Evolutionary conservation across 1,284 basidiomycete species (phyloP).

Genomic region (Malassezia pachydermatis): DNA sequence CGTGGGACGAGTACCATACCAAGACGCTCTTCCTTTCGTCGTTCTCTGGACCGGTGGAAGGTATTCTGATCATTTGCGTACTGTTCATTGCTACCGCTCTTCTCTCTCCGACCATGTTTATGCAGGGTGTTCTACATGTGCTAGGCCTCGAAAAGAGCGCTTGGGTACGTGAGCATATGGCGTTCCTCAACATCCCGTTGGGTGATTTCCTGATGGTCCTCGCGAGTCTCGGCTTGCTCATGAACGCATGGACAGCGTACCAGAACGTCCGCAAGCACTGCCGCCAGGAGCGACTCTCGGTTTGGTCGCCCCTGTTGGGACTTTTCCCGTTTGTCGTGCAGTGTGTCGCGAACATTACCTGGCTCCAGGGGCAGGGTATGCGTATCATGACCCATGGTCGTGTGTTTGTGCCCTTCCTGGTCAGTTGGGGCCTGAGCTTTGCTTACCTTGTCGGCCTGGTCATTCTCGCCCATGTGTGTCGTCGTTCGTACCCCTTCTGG

Average conservation of each 20-base stretch:
- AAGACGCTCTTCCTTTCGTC: conserved; percentile 56
- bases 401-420: conserved; percentile 72
- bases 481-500: conserved; percentile 71
- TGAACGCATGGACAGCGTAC: conserved; percentile 64
- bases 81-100: conserved; percentile 62
- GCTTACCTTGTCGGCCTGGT: conserved; percentile 68
- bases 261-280: conserved; percentile 27
- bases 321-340: conserved; percentile 71
- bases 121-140: conserved; percentile 60
- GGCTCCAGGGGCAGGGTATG: conserved; percentile 56
- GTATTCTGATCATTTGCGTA: conserved; percentile 72
- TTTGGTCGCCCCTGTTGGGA: conserved; percentile 58
- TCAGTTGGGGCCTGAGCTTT: conserved; percentile 78
- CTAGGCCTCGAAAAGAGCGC: conserved; percentile 55
- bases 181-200: conserved; percentile 59
- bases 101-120: conserved; percentile 63
- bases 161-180: conserved; percentile 38
- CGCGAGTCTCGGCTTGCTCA: conserved; percentile 61
- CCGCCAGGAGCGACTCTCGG: conserved; percentile 26
- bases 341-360: conserved; percentile 61
- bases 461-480: conserved; percentile 86
- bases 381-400: conserved; percentile 27
- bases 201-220: conserved; percentile 84
- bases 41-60: conserved; percentile 92
- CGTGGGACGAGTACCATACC: conserved; percentile 97